Base-by-base conservation (phyloP, 179 eudicot genomes). In the Beta corolliflora region DNA sequence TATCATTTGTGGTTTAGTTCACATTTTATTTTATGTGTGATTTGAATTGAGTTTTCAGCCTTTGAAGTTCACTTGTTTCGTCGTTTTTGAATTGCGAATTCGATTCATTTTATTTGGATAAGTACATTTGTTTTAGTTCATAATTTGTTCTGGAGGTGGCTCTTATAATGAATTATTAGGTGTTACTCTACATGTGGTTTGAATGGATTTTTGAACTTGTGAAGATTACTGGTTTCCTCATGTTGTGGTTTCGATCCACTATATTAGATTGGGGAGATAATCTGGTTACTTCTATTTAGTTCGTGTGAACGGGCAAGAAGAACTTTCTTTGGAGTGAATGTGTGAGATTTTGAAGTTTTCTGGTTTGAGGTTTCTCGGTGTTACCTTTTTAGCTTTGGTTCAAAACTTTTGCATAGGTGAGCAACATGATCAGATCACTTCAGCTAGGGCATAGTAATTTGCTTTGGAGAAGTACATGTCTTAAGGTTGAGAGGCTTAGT, bases 1-100 rank as follows among this genome's bases (percentile, higher is more conserved):
- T 29, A 23, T 66, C n/a, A 3, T 66, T 19, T 29, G 52, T 41
- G 46, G 66, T 78, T 44, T 53, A 81, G 74, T 81, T 74, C 21
- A 16, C 50, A 50, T 15, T 44, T n/a, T 72, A 15, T 25, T 52
- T 45, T 25, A 14, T 54, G 48, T 12, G 45, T 56, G 0, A 6
- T 29, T 11, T 50, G 13, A 45, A 58, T 54, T 46, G 50, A 29
- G 4, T 80, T 59, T 50, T 13, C 15, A 71, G 69, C 13, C 48
- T 56, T 54, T 56, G 41, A 16, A 54, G 70, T 15, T 69, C 77
- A n/a, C 11, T 25, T 15, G 46, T 53, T 29, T 53, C 0, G 12
- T 53, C 41, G 46, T 29, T 16, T 15, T 52, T 11, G 21, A n/a
- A 9, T 52, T 9, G 4, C n/a, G 61, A 53, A 14, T 23, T 50